Conservation (phyloP, 192 early-diverging fungal species). For the Coemansia furcata region DNA sequence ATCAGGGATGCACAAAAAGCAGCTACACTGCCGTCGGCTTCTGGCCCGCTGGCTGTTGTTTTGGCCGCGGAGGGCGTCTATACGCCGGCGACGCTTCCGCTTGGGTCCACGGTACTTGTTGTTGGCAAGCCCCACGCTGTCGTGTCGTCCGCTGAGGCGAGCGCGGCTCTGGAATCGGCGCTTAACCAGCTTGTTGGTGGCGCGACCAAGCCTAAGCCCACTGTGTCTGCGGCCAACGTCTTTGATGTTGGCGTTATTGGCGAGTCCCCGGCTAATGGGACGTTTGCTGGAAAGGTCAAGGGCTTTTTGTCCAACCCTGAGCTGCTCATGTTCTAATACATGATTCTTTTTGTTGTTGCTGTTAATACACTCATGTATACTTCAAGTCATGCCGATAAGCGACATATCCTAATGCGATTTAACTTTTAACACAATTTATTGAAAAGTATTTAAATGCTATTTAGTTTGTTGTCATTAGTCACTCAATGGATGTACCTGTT, state of each 20-base stretch:
- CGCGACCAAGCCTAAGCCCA: background rate
- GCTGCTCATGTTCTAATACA: constrained; percentile 26
- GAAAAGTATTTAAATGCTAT: background rate
- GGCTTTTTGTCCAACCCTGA: constrained; percentile 42
- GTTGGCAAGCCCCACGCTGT: constrained; percentile 53
- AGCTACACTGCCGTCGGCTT: background rate
- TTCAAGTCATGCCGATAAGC: background rate
- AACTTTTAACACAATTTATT: too few relatives aligned
- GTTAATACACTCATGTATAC: background rate
- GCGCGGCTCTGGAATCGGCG: constrained; percentile 22
- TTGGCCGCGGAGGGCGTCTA: constrained; percentile 47
- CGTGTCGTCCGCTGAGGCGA: constrained; percentile 27
- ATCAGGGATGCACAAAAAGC: constrained; percentile 22
- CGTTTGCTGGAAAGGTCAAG: constrained; percentile 37
- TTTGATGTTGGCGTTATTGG: constrained; percentile 35
- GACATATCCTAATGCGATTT: too few relatives aligned
- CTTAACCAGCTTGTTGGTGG: constrained; percentile 34
- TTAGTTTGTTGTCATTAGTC: background rate
- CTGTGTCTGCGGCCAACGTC: background rate
- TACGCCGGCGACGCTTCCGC: constrained; percentile 51
- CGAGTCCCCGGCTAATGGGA: constrained; percentile 22
- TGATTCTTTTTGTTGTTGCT: background rate
- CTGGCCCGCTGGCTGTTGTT: constrained; percentile 14
- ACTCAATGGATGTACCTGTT: too few relatives aligned
- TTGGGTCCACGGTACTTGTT: constrained; percentile 60